These are phyloP conservation scores for Neckera pumila DNA, from an alignment of 225 moss, liverwort and hornwort species.

Conservation along the genomic window DNA sequence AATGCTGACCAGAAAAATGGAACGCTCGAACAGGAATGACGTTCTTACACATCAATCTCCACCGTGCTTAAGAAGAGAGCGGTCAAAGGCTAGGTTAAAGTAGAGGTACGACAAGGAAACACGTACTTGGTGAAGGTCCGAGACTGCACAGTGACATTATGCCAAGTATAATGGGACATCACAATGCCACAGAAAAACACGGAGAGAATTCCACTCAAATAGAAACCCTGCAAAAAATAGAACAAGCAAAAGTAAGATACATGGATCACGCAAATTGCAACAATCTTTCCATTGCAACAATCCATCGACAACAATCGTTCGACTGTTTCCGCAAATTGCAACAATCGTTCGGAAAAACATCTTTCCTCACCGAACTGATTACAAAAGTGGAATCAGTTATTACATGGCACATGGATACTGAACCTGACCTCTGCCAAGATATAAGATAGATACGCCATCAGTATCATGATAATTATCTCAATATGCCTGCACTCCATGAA, in stretches of 20 bases:
- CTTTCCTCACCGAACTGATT: not conserved
- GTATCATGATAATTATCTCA: constrained; percentile 82
- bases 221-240: constrained; percentile 38
- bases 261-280: not conserved
- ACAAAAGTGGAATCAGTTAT: not conserved
- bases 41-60: not conserved
- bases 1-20: not conserved
- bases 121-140: constrained; percentile 67
- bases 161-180: constrained; percentile 99
- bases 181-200: constrained; percentile 98
- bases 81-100: not conserved
- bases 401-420: not conserved
- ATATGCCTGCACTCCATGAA: constrained; percentile 48
- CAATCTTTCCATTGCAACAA: too few relatives aligned
- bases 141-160: constrained; percentile 76
- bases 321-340: not conserved
- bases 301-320: not conserved
- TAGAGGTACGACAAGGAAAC: not conserved
- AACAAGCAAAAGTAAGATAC: not conserved
- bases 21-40: not conserved
- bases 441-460: constrained; percentile 94
- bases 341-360: not conserved
- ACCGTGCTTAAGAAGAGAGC: not conserved
- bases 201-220: constrained; percentile 81
- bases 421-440: constrained; percentile 59